Evolutionary conservation across 495 filamentous ascomycete genomes (phyloP), one percentile per base, ranked within the genome.

Genomic region (Aspergillus taichungensis): DNA sequence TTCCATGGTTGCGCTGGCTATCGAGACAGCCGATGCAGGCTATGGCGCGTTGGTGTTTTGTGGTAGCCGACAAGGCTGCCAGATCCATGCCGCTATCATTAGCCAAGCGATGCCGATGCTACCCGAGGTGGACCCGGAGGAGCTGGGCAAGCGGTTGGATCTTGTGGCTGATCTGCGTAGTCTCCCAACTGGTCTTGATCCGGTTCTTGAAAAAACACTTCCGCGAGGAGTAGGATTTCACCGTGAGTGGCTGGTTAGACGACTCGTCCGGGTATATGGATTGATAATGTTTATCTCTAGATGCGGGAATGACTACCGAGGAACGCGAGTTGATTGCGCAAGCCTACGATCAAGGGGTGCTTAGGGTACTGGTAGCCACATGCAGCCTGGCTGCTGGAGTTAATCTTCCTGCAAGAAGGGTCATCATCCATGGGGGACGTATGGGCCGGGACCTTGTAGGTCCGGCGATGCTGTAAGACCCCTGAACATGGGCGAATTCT

Each of bases 321-420:
- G 87, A 92, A 60, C 76, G 85, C 29, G 86, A 90, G 40, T 61
- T 88, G 13, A 74, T 90, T 39, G 81, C 83, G 4, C 72, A 72
- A 31, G 82, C 84, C 8, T 92, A 89, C 51, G 84, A 90, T 54
- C 63, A 68, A 29, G 84, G 87, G 1, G 63, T 74, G 3, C 50
- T 92, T 28, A 86, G 79, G 51, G 78, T 88, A 1, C 80, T 88
- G 31, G 83, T 87, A 11, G 87, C 87, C 13, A 92, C 87, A 10
- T 88, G 85, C 47, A 88, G 83, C 49, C 78, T 92, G 45, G 85
- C 87, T n/a, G 86, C 87, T 33, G 87, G 87, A 9, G 85, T 92
- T 35, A 92, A 92, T 62, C 69, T 87, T 34, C 77, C 76, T 3
- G 87, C 87, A 8, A 68, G 87, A 50, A 67, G 87, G 51, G 87